Evolutionary conservation across 2,329 filamentous ascomycete genomes (phyloP).

Genomic region (Aureobasidium pullulans): DNA sequence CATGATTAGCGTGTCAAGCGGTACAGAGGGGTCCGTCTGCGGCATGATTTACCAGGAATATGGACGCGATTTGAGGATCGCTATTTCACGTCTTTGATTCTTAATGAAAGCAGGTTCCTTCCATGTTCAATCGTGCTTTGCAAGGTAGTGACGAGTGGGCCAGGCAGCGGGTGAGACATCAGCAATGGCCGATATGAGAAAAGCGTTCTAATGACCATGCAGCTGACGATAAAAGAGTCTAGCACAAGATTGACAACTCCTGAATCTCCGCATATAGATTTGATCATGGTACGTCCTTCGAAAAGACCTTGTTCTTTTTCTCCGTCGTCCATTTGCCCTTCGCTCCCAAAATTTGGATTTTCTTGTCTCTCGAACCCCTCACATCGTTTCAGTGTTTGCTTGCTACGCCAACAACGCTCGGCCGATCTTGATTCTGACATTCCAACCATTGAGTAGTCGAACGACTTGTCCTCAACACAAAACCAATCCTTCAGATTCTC

Average conservation of each 20-base stretch:
- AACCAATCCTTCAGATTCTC: slow-evolving; percentile 40
- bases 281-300: slow-evolving; percentile 1
- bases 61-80: neutral
- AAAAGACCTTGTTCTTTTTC: neutral
- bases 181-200: neutral
- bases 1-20: slow-evolving; percentile 4
- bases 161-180: slow-evolving; percentile 8
- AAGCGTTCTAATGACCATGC: neutral
- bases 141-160: neutral
- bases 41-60: neutral
- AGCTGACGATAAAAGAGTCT: slow-evolving; percentile 6
- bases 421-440: slow-evolving; percentile 6
- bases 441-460: neutral
- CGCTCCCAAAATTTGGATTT: neutral
- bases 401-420: slow-evolving; percentile 1
- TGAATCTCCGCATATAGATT: slow-evolving; percentile 12
- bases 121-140: neutral
- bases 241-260: slow-evolving; percentile 7
- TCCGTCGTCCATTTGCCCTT: neutral
- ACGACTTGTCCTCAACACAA: slow-evolving; percentile 5
- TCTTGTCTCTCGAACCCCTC: neutral
- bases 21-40: slow-evolving; percentile 2
- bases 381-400: slow-evolving; percentile 1
- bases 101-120: neutral
- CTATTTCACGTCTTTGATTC: neutral